phyloP scores from a whole-genome alignment of 83 land plant species.

The Thuja plicata region DNA sequence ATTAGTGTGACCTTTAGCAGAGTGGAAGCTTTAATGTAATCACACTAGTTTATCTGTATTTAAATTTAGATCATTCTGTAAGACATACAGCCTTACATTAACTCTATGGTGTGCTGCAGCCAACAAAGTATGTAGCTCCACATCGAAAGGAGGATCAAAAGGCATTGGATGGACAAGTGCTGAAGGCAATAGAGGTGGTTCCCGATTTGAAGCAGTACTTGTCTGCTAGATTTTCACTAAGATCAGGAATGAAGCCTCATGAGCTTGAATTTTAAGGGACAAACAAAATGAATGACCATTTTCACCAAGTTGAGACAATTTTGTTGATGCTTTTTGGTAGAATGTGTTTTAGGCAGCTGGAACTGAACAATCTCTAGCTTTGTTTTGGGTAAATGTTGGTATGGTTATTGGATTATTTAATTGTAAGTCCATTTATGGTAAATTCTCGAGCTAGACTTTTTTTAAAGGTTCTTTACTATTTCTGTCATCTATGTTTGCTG shows the following conservation, averaged over 20 bases:
- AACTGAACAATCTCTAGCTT: neutral
- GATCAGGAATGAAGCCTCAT: conserved; percentile 85
- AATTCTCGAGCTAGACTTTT: neutral
- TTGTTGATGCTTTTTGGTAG: neutral
- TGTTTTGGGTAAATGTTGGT: neutral
- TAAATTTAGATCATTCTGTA: neutral
- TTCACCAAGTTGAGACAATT: neutral
- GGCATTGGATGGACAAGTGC: conserved; percentile 51
- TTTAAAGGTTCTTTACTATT: neutral
- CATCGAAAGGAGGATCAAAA: conserved; percentile 86
- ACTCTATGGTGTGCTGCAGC: conserved; percentile 25
- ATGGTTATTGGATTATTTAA: neutral
- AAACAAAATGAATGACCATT: neutral
- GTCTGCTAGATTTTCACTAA: conserved; percentile 73
- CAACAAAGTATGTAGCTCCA: conserved; percentile 44
- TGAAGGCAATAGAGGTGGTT: conserved; percentile 44
- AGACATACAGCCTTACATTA: neutral
- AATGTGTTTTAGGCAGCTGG: neutral
- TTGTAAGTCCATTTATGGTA: neutral
- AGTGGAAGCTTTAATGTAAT: neutral
- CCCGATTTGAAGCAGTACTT: conserved; percentile 70
- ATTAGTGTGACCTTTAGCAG: neutral
- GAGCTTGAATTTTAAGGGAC: conserved; percentile 64
- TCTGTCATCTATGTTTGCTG: neutral
- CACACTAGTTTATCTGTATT: neutral